These are phyloP conservation scores for Rosa rugosa DNA, from an alignment of 306 rosid genomes.

Conservation along the genomic window DNA sequence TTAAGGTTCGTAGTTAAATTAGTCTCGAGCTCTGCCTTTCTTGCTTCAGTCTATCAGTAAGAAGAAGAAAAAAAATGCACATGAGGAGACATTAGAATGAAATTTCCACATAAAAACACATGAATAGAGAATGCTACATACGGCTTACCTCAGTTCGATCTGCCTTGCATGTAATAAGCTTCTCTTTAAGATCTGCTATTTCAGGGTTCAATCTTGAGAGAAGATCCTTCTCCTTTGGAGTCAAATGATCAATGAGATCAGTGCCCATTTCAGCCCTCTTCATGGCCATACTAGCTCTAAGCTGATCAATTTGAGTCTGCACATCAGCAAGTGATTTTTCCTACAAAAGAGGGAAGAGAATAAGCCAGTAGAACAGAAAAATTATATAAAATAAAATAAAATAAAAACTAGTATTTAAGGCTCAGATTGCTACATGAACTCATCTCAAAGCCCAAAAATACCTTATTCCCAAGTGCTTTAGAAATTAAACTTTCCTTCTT, in stretches of 20 bases:
- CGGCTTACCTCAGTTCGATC: slow-evolving; percentile 87
- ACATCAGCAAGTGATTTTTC: slow-evolving; percentile 86
- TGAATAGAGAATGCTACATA: slow-evolving; percentile 17
- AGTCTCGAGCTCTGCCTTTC: slow-evolving; percentile 93
- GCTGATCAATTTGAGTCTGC: slow-evolving; percentile 82
- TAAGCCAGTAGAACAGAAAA: slow-evolving; percentile 16
- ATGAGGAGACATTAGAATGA: slow-evolving; percentile 9
- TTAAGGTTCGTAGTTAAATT: slow-evolving; percentile 89
- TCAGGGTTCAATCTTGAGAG: slow-evolving; percentile 86
- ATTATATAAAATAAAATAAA: background rate
- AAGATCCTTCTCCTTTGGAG: slow-evolving; percentile 78
- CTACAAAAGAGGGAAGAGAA: slow-evolving; percentile 50
- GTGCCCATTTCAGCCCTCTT: slow-evolving; percentile 93
- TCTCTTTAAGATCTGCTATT: slow-evolving; percentile 81
- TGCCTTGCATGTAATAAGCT: slow-evolving; percentile 75
- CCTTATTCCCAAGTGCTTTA: slow-evolving; percentile 83
- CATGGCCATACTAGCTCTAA: slow-evolving; percentile 73
- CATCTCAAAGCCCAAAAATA: slow-evolving; percentile 25
- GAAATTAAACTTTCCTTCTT: slow-evolving; percentile 68
- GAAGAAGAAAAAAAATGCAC: slow-evolving; percentile 10
- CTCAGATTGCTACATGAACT: background rate
- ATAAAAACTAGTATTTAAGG: slow-evolving; percentile 13
- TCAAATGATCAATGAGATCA: slow-evolving; percentile 89
- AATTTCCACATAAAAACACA: background rate
- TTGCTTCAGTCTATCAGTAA: slow-evolving; percentile 70